Conservation (phyloP, 169 alveolate genomes). For the Eimeria sp. region DNA sequence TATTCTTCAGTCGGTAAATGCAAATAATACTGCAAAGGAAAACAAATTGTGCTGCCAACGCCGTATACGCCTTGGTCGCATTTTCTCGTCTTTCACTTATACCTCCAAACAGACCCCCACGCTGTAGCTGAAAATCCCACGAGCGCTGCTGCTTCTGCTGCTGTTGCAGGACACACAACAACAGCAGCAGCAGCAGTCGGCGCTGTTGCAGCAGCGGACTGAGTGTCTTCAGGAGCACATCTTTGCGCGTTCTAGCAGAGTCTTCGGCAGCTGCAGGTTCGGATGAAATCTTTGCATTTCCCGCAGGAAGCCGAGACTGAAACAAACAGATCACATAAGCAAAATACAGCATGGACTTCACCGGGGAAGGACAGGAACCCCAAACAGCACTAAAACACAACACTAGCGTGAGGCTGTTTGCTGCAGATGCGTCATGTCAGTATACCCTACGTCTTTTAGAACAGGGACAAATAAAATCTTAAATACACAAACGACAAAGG, state of each 20-base stretch:
- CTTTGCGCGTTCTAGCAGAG: constrained; percentile 45
- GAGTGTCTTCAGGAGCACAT: constrained; percentile 48
- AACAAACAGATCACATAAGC: neutral
- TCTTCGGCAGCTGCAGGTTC: constrained; percentile 90
- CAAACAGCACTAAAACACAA: neutral
- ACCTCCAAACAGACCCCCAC: neutral
- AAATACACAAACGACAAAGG: neutral
- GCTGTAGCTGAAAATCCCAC: constrained; percentile 18
- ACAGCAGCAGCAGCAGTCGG: neutral
- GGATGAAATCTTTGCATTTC: constrained; percentile 90
- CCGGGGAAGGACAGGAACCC: neutral
- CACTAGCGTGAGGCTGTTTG: neutral
- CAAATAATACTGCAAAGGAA: neutral
- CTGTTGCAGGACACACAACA: neutral
- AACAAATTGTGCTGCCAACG: neutral
- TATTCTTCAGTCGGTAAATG: neutral
- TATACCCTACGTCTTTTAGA: neutral
- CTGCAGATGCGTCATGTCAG: neutral
- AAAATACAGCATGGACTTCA: neutral
- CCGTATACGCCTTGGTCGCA: neutral
- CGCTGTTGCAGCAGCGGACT: neutral
- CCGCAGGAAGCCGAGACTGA: constrained; percentile 75
- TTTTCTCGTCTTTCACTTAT: neutral
- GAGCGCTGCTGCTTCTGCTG: constrained; percentile 31
- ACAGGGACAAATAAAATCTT: neutral